Evolutionary conservation across 2,329 filamentous ascomycete genomes (phyloP).

Genomic region (Aspergillus carbonarius): DNA sequence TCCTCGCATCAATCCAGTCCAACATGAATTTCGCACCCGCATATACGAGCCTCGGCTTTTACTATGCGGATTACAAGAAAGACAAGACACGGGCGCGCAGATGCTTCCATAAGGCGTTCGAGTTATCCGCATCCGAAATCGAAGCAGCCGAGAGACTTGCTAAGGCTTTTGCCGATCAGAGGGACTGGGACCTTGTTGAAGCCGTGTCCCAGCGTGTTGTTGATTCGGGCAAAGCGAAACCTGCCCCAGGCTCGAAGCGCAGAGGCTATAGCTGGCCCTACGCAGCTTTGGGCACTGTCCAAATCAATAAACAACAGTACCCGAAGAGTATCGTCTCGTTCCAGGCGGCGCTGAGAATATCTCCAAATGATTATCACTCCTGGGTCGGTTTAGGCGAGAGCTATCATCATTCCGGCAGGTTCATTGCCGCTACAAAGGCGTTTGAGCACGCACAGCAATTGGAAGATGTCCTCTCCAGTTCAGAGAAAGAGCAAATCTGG

Average conservation of each 20-base stretch:
- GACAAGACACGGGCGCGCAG: conserved; percentile 84
- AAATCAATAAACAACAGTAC: conserved; percentile 92
- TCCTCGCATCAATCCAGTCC: conserved; percentile 78
- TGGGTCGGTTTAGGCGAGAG: conserved; percentile 97
- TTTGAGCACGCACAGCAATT: conserved; percentile 81
- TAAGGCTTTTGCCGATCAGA: conserved; percentile 78
- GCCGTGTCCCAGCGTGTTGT: conserved; percentile 86
- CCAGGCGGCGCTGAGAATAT: conserved; percentile 80
- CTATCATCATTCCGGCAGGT: conserved; percentile 89
- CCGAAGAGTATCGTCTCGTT: conserved; percentile 87
- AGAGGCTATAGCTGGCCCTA: conserved; percentile 96
- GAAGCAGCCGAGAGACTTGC: conserved; percentile 85
- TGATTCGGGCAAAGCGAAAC: conserved; percentile 89
- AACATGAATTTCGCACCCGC: conserved; percentile 86
- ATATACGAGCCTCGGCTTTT: conserved; percentile 87
- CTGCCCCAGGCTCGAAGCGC: conserved; percentile 87
- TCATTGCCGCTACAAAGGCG: conserved; percentile 89
- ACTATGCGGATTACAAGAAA: conserved; percentile 85
- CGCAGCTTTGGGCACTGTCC: conserved; percentile 87
- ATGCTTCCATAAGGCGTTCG: conserved; percentile 95
- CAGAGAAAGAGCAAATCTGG: conserved; percentile 72
- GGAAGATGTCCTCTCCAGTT: conserved; percentile 54
- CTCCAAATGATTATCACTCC: conserved; percentile 85
- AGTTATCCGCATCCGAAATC: conserved; percentile 83
- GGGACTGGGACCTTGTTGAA: conserved; percentile 96